Base-by-base conservation (phyloP, 805 yeast species). In the Kazachstania psychrophila region DNA sequence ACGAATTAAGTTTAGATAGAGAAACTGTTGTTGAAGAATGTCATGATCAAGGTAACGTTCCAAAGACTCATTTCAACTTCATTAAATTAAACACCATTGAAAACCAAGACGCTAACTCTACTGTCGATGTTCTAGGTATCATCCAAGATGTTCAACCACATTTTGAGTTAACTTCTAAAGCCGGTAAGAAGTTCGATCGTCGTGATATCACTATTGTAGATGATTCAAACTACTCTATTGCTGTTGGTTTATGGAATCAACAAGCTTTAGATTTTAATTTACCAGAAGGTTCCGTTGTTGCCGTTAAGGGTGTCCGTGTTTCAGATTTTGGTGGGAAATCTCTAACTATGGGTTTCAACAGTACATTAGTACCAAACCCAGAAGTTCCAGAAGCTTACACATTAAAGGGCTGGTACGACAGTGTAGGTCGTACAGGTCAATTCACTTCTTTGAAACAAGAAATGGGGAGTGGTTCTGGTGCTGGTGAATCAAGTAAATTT, bases 401-500 rank as follows among this genome's bases (percentile, higher is more conserved):
- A 37, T 70, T 92, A 48, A 85, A 86, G 60, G 97, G 97, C 6
- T 92, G 99, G 99, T 92, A 77, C 53, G 95, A 86, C 52, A 72
- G 80, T 28, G 76, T 73, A 47, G 96, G 96, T 27, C 69, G 70
- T 16, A 61, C 66, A 37, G 76, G 75, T 38, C 62, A 58, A 27
- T 87, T 83, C 65, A 72, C 73, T 47, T 65, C 77, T 9, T 60
- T 85, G 54, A 77, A 74, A 51, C 58, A 64, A 5, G 87, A 79
- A 46, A 43, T 62, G 3, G 60, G 62, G n/a, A 42, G 65, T 2
- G 51, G 56, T 15, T 41, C 60, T 15, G 29, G 34, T n/a, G 10
- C 33, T 16, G 47, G 62, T n/a, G 57, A 58, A 9, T 52, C 56
- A 11, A 60, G 62, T 28, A 67, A 64, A 33, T 55, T 68, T 13